Percentiles rank a stretch among this genome's conserved stretches.
Conservation (phyloP, 1,284 basidiomycete species). For the Ustilago loliicola region DNA sequence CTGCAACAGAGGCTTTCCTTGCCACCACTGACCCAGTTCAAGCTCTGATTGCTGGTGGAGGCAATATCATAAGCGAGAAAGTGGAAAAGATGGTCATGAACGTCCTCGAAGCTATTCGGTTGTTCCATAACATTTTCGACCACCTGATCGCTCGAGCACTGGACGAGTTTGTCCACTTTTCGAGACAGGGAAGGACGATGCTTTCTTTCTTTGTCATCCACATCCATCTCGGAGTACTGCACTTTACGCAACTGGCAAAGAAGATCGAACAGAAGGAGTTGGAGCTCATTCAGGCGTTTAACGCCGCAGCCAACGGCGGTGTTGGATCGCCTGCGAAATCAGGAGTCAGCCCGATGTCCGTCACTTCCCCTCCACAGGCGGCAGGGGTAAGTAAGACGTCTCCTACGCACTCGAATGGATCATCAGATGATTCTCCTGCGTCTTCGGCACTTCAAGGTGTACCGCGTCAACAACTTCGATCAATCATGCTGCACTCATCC, state of each 20-base stretch:
- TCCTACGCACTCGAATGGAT: background rate
- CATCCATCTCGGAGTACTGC: slow-evolving; percentile 49
- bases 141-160: slow-evolving; percentile 37
- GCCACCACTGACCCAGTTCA: slow-evolving; percentile 25
- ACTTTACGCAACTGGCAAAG: slow-evolving; percentile 46
- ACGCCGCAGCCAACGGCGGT: slow-evolving; percentile 12
- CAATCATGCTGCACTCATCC: slow-evolving; percentile 29
- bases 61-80: slow-evolving; percentile 32
- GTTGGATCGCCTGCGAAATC: background rate
- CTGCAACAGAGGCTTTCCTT: slow-evolving; percentile 27
- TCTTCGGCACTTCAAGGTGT: background rate
- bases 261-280: slow-evolving; percentile 48
- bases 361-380: slow-evolving; percentile 3
- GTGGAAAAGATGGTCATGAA: slow-evolving; percentile 55
- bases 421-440: slow-evolving; percentile 9
- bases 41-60: slow-evolving; percentile 33
- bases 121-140: slow-evolving; percentile 55
- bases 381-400: background rate
- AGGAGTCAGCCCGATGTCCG: slow-evolving; percentile 15
- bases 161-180: slow-evolving; percentile 46
- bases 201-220: slow-evolving; percentile 50
- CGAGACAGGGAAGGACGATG: slow-evolving; percentile 48
- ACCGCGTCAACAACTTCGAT: slow-evolving; percentile 15
- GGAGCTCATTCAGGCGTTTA: slow-evolving; percentile 44
- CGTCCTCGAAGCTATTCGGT: slow-evolving; percentile 40